Evolutionary conservation across 164 flowering plant genomes (phyloP).

Genomic region (Vitis labrusca): DNA sequence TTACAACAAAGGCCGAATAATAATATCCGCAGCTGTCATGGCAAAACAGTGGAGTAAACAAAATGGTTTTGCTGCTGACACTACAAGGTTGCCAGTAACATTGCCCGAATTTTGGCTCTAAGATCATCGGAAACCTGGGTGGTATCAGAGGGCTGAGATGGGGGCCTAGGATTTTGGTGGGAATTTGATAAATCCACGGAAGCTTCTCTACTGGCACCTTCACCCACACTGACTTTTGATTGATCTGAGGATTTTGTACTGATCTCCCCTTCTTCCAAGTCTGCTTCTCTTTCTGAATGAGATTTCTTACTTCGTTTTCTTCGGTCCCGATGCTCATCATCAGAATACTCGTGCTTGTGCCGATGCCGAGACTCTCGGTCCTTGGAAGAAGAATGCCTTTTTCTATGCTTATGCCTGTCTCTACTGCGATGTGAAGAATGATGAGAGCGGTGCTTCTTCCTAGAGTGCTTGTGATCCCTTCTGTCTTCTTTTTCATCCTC

Average conservation of each 20-base stretch:
- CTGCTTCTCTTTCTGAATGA: slow-evolving; percentile 31
- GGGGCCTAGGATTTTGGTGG: slow-evolving; percentile 21
- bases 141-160: slow-evolving; percentile 36
- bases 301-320: slow-evolving; percentile 7
- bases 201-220: slow-evolving; percentile 33
- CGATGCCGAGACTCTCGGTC: slow-evolving; percentile 29
- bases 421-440: slow-evolving; percentile 44
- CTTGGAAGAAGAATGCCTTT: slow-evolving; percentile 45
- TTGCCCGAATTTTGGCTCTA: slow-evolving; percentile 87
- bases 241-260: slow-evolving; percentile 30
- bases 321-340: background rate
- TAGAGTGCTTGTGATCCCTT: slow-evolving; percentile 36
- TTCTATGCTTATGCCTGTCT: slow-evolving; percentile 49
- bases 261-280: slow-evolving; percentile 65
- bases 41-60: too few relatives aligned
- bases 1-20: too few relatives aligned
- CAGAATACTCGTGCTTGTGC: slow-evolving; percentile 1
- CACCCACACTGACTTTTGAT: slow-evolving; percentile 28
- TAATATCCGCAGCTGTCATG: too few relatives aligned
- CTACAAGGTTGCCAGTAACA: slow-evolving; percentile 74
- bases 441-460: slow-evolving; percentile 56
- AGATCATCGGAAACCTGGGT: slow-evolving; percentile 70
- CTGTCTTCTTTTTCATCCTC: slow-evolving; percentile 24
- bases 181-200: slow-evolving; percentile 31
- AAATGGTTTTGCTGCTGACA: background rate